These are phyloP conservation scores for Lithospermum erythrorhizon DNA, from an alignment of 257 asterid species.

Conservation along the genomic window DNA sequence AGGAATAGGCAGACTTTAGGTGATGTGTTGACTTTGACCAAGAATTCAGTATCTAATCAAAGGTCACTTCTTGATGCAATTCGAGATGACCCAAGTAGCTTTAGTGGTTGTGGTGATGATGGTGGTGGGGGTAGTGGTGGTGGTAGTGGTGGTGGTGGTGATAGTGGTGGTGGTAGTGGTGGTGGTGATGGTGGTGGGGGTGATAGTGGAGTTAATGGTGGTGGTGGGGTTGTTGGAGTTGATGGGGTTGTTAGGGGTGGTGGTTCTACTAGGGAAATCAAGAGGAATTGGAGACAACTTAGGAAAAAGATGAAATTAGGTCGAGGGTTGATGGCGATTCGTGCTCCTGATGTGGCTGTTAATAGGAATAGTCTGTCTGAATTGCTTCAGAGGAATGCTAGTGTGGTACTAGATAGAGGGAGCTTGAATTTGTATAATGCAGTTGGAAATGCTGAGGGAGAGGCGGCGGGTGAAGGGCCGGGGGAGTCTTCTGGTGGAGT, in stretches of 20 bases:
- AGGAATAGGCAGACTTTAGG: slow-evolving; percentile 7
- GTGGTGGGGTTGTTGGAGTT: too few species aligned
- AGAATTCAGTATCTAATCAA: slow-evolving; percentile 10
- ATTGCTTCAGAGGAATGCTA: slow-evolving; percentile 22
- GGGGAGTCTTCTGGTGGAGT: slow-evolving; percentile 7
- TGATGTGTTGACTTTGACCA: slow-evolving; percentile 12
- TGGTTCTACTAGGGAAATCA: slow-evolving; percentile 12
- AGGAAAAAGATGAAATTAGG: slow-evolving; percentile 50
- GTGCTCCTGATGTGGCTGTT: slow-evolving; percentile 51
- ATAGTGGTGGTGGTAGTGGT: too few species aligned
- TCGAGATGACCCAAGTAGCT: slow-evolving; percentile 44
- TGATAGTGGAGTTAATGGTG: too few species aligned
- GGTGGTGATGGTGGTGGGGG: too few species aligned
- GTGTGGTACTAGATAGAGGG: slow-evolving; percentile 20
- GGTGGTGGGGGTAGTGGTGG: too few species aligned
- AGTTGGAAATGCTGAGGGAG: neutral
- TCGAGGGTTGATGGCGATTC: slow-evolving; percentile 25
- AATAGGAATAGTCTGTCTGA: slow-evolving; percentile 16
- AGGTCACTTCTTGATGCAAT: slow-evolving; percentile 58
- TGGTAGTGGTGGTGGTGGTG: too few species aligned
- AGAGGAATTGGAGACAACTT: slow-evolving; percentile 46
- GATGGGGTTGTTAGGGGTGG: neutral
- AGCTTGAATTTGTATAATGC: slow-evolving; percentile 23
- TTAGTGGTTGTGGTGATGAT: neutral
- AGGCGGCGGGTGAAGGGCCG: neutral